Conservation (phyloP, 441 rosid species). For the Corymbia calophylla region DNA sequence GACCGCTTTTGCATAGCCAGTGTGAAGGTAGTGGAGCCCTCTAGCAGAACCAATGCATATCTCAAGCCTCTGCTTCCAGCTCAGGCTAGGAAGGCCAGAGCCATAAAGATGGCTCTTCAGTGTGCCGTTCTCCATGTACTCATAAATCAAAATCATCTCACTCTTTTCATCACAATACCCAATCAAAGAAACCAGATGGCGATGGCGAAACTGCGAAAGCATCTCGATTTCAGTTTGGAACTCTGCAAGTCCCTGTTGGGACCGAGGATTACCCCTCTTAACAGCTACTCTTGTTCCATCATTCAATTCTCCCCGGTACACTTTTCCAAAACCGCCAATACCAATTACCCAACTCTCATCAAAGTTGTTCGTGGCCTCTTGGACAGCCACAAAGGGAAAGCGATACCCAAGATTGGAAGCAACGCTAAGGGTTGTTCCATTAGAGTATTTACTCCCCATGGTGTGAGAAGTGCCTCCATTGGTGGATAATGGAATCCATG, state of each 20-base stretch:
- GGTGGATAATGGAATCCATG: slow-evolving; percentile 70
- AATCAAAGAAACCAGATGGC: slow-evolving; percentile 85
- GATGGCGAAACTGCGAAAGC: slow-evolving; percentile 92
- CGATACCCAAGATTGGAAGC: slow-evolving; percentile 59
- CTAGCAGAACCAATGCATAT: slow-evolving; percentile 86
- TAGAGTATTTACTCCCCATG: slow-evolving; percentile 58
- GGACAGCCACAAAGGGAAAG: slow-evolving; percentile 66
- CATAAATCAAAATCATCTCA: slow-evolving; percentile 91
- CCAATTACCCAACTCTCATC: slow-evolving; percentile 84
- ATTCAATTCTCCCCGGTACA: slow-evolving; percentile 67
- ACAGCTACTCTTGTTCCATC: slow-evolving; percentile 83
- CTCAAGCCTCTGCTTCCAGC: slow-evolving; percentile 91
- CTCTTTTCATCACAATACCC: slow-evolving; percentile 91
- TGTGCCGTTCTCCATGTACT: slow-evolving; percentile 95
- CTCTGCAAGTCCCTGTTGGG: slow-evolving; percentile 93
- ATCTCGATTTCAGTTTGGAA: slow-evolving; percentile 94
- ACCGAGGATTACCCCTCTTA: slow-evolving; percentile 83
- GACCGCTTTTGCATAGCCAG: slow-evolving; percentile 86
- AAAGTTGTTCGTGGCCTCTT: slow-evolving; percentile 81
- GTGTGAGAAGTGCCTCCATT: slow-evolving; percentile 61
- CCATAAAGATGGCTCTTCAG: slow-evolving; percentile 90
- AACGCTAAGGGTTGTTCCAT: slow-evolving; percentile 54
- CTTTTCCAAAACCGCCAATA: slow-evolving; percentile 95
- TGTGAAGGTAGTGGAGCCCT: slow-evolving; percentile 95
- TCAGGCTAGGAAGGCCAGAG: slow-evolving; percentile 59